Percentiles rank a stretch among this genome's conserved stretches.
phyloP scores from a whole-genome alignment of 1,284 basidiomycete genomes.

The Fistulinella cinereoalba region DNA sequence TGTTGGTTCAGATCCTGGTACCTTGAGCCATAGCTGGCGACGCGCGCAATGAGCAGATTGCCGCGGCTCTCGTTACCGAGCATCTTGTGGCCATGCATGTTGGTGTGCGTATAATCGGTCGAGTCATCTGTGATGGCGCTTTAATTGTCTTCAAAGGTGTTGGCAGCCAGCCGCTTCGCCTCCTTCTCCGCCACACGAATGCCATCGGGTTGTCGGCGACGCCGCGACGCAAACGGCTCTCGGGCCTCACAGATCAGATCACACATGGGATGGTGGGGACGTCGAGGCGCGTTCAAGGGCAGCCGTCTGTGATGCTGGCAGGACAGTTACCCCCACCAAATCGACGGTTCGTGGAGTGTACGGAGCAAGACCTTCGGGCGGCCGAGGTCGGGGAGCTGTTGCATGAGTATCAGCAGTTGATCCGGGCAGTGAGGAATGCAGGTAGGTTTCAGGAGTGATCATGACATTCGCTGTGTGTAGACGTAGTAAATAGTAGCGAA shows the following conservation, averaged over 20 bases:
- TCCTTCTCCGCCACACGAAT: slow-evolving; percentile 70
- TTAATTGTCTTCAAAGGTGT: slow-evolving; percentile 49
- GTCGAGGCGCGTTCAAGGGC: neutral
- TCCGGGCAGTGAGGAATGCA: slow-evolving; percentile 43
- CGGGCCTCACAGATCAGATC: too few relatives aligned
- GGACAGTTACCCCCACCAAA: slow-evolving; percentile 53
- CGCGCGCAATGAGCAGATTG: slow-evolving; percentile 57
- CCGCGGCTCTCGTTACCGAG: slow-evolving; percentile 57
- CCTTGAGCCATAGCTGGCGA: slow-evolving; percentile 45
- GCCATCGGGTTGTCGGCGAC: too few relatives aligned
- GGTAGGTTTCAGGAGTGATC: slow-evolving; percentile 38
- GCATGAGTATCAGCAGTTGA: slow-evolving; percentile 71
- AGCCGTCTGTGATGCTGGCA: slow-evolving; percentile 2
- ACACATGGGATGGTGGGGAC: too few relatives aligned
- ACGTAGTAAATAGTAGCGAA: too few relatives aligned
- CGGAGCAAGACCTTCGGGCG: slow-evolving; percentile 68
- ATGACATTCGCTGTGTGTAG: too few relatives aligned
- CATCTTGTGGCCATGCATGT: slow-evolving; percentile 35
- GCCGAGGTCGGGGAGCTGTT: slow-evolving; percentile 75
- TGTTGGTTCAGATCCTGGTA: slow-evolving; percentile 52
- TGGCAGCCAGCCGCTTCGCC: slow-evolving; percentile 41
- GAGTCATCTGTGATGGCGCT: slow-evolving; percentile 52
- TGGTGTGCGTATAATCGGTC: slow-evolving; percentile 63
- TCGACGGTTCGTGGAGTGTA: slow-evolving; percentile 63
- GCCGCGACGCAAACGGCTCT: too few relatives aligned